These are phyloP conservation scores for Sarocladiaceae sp. DNA, from an alignment of 2,329 filamentous ascomycete species.

Conservation along the genomic window DNA sequence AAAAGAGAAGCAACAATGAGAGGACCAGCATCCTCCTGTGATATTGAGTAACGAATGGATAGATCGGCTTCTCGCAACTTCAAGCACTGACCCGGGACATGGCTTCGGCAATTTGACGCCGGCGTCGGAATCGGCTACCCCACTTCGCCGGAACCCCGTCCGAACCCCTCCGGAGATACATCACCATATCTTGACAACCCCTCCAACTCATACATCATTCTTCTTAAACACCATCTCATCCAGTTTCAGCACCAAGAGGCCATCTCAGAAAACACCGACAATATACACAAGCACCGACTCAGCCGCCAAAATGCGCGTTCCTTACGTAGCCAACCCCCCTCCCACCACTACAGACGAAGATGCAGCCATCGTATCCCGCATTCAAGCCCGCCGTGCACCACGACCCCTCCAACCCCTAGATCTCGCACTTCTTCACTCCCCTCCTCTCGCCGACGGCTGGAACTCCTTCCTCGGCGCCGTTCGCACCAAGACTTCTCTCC, in stretches of 20 bases:
- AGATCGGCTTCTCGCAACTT: too few species aligned
- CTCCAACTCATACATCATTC: too few species aligned
- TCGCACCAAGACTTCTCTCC: constrained; percentile 47
- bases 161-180: too few species aligned
- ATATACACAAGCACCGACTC: too few species aligned
- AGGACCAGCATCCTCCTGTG: too few species aligned
- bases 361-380: constrained; percentile 54
- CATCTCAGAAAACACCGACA: too few species aligned
- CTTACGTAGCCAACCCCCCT: constrained; percentile 56
- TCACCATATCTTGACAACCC: too few species aligned
- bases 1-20: too few species aligned
- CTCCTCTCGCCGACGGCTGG: constrained; percentile 72
- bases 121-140: constrained; percentile 5
- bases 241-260: background rate
- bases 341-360: constrained; percentile 40
- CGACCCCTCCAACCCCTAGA: constrained; percentile 73
- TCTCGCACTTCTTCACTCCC: constrained; percentile 69
- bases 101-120: background rate
- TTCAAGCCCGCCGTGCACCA: constrained; percentile 61
- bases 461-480: constrained; percentile 64
- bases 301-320: constrained; percentile 57
- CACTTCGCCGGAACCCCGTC: constrained; percentile 8
- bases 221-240: background rate
- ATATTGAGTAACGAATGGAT: too few species aligned
- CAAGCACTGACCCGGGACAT: background rate